Base-by-base conservation (phyloP, 257 asterid species). In the Solanum corneliomulleri region DNA sequence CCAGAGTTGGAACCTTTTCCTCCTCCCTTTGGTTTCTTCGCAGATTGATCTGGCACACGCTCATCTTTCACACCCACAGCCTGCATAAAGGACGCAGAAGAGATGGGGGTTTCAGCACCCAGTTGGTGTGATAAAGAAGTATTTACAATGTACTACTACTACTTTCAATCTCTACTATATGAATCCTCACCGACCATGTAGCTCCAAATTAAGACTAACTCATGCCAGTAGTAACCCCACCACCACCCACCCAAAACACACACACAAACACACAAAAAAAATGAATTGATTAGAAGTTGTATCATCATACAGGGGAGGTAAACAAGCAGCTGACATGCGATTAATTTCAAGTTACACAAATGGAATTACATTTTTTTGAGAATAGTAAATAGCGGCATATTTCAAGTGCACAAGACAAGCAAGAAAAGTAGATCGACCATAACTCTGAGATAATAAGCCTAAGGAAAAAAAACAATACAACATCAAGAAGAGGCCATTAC, bases 11-110 rank as follows among this genome's bases (percentile, higher is more conserved):
- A 80, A 47, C 87, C 86, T 80, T 88, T 83, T 81, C 90, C 88
- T 86, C 91, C 95, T 66, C 74, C 92, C 90, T 91, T 91, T 45
- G 85, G 93, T 69, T 82, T 90, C 87, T 92, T 92, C 29, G 90
- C 49, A 31, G 92, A 87, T 78, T 66, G 91, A 78, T 93, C 94
- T 82, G 93, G 82, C 78, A 89, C 88, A 56, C 89, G 45, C 62
- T 89, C 93, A 82, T 92, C 98, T 87, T 93, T 95, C 88, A 90
- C 87, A 86, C 93, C 94, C 76, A 90, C 89, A 85, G 94, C 91
- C 99, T 96, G 96, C 90, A 92, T 92, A 89, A 80, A 80, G 68
- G 44, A 47, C 27, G 2, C 42, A 80, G 27, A 80, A 47, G 44
- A 80, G 8, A 45, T 8, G 16, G 42, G 84, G 44, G 11, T 47